phyloP scores from a whole-genome alignment of 371 early-diverging fungal species.

The Rhizoclosmatium hyalinum region DNA sequence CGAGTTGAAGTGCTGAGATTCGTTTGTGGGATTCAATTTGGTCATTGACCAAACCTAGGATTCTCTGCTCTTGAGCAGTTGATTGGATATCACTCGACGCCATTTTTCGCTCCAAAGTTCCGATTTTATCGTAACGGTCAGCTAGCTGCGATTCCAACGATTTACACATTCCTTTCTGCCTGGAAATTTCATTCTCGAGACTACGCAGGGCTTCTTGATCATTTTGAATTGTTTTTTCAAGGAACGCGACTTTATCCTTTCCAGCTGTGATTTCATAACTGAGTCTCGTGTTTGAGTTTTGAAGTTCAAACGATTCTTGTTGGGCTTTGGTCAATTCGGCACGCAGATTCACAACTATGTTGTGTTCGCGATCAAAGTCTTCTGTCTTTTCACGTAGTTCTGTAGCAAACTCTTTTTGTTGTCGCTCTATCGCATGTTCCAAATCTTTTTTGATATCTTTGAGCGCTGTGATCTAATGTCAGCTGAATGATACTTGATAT shows the following conservation, averaged over 20 bases:
- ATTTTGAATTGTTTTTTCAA: background rate
- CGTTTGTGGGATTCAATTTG: conserved; percentile 12
- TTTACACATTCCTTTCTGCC: conserved; percentile 29
- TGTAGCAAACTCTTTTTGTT: background rate
- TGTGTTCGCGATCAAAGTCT: conserved; percentile 14
- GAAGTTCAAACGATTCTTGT: conserved; percentile 7
- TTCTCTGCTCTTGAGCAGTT: background rate
- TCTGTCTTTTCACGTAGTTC: conserved; percentile 17
- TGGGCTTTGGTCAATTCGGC: conserved; percentile 10
- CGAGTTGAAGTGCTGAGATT: conserved; percentile 13
- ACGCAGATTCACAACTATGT: background rate
- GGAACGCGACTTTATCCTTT: conserved; percentile 1
- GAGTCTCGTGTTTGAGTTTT: conserved; percentile 10
- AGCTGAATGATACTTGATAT: background rate
- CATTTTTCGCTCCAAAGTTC: conserved; percentile 16
- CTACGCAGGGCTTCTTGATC: background rate
- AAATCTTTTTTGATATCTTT: conserved; percentile 2
- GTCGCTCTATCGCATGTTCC: conserved; percentile 15
- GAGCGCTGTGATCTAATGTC: conserved; percentile 1
- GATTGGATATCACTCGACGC: conserved; percentile 20
- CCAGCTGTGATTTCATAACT: conserved; percentile 19
- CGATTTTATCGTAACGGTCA: conserved; percentile 15
- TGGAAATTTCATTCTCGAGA: conserved; percentile 21
- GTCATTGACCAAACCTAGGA: background rate
- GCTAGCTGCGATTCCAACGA: conserved; percentile 26